Percentiles rank a stretch among this genome's conserved stretches.
Evolutionary conservation across 106 monocot genomes (phyloP).

Genomic region (Ottelia alismoides): DNA sequence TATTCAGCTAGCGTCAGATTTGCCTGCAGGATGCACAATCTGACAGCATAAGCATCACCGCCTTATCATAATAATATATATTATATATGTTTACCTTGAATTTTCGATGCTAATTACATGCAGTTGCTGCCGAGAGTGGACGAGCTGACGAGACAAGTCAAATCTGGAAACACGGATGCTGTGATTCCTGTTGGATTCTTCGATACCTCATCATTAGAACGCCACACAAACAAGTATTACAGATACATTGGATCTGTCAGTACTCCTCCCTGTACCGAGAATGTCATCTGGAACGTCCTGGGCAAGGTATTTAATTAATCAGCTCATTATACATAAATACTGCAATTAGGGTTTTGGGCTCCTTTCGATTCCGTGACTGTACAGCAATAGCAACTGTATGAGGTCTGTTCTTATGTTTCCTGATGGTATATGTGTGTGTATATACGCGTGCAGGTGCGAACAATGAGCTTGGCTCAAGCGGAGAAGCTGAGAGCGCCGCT

Average conservation of each 20-base stretch:
- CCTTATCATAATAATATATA: too few species aligned
- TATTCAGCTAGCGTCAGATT: not conserved
- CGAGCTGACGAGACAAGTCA: conserved; percentile 9
- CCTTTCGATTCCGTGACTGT: too few species aligned
- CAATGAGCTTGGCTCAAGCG: conserved; percentile 21
- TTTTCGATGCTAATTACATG: not conserved
- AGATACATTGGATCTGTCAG: conserved; percentile 53
- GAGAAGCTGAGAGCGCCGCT: conserved; percentile 20
- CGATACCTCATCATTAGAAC: conserved; percentile 15
- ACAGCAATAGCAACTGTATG: too few species aligned
- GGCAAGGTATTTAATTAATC: conserved; percentile 36
- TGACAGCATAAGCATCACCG: too few species aligned
- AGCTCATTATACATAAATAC: too few species aligned
- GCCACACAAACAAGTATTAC: conserved; percentile 30
- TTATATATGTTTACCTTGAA: too few species aligned
- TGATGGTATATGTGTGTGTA: too few species aligned
- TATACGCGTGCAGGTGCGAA: conserved; percentile 28
- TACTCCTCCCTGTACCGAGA: conserved; percentile 57
- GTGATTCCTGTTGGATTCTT: conserved; percentile 21
- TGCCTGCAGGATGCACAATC: not conserved
- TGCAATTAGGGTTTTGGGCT: too few species aligned
- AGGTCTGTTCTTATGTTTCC: too few species aligned
- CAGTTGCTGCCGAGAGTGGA: conserved; percentile 25
- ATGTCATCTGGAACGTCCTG: conserved; percentile 44
- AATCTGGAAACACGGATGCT: conserved; percentile 10